Conservation (phyloP, 257 asterid species). For the Lycium ferocissimum region DNA sequence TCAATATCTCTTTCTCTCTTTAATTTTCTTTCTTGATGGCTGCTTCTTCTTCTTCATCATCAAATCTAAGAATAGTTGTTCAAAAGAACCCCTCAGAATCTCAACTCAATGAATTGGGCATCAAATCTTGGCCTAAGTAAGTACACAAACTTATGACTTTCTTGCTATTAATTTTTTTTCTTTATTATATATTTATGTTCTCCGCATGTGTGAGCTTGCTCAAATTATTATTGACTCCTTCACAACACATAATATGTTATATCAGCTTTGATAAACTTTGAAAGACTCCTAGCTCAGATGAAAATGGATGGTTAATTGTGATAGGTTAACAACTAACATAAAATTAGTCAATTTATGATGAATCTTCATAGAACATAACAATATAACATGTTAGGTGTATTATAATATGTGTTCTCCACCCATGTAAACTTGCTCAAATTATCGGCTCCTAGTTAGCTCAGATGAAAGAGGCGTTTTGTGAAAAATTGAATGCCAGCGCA, state of each 20-base stretch:
- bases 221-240: too few species aligned
- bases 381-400: too few species aligned
- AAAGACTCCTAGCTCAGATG: not conserved
- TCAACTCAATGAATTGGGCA: constrained; percentile 75
- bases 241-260: too few species aligned
- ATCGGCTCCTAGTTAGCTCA: not conserved
- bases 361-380: too few species aligned
- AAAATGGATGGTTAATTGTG: not conserved
- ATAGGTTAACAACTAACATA: not conserved
- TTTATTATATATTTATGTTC: not conserved
- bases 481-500: not conserved
- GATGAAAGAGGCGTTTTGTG: not conserved
- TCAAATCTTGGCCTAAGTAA: constrained; percentile 96
- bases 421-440: not conserved
- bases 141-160: constrained; percentile 41
- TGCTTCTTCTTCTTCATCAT: constrained; percentile 44
- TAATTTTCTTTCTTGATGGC: constrained; percentile 40
- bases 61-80: constrained; percentile 69
- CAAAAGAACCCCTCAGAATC: constrained; percentile 75
- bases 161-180: not conserved
- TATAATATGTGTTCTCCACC: not conserved
- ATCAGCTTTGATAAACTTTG: too few species aligned
- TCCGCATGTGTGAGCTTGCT: not conserved
- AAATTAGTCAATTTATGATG: not conserved
- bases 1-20: not conserved